Conservation (phyloP, 805 yeast species). For the Yarrowia sp. region DNA sequence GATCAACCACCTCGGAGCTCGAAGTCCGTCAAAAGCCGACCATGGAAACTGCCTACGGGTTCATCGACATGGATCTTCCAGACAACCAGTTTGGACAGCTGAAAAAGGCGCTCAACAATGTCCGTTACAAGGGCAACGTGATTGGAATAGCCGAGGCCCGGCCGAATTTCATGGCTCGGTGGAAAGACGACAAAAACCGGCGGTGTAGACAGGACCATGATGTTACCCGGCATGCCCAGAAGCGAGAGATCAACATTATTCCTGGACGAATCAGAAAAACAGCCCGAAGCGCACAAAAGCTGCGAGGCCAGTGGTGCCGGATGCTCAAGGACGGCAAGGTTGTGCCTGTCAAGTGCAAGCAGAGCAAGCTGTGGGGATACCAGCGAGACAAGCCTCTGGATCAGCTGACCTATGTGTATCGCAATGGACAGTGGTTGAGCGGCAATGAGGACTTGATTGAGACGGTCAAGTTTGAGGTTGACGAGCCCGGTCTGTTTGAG, state of each 20-base stretch:
- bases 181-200: slow-evolving; percentile 52
- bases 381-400: slow-evolving; percentile 68
- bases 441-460: slow-evolving; percentile 83
- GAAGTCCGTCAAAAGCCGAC: slow-evolving; percentile 64
- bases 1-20: slow-evolving; percentile 57
- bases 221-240: slow-evolving; percentile 44
- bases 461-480: slow-evolving; percentile 48
- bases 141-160: slow-evolving; percentile 69
- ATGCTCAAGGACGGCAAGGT: slow-evolving; percentile 59
- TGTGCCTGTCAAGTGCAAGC: slow-evolving; percentile 63
- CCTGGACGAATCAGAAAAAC: slow-evolving; percentile 69
- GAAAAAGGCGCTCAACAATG: slow-evolving; percentile 67
- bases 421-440: slow-evolving; percentile 76
- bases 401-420: slow-evolving; percentile 69
- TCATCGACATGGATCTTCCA: slow-evolving; percentile 63
- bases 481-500: slow-evolving; percentile 41
- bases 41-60: slow-evolving; percentile 67
- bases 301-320: slow-evolving; percentile 67
- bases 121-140: slow-evolving; percentile 75
- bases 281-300: slow-evolving; percentile 55
- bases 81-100: slow-evolving; percentile 58
- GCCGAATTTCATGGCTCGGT: slow-evolving; percentile 62
- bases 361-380: slow-evolving; percentile 90
- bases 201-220: slow-evolving; percentile 43
- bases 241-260: slow-evolving; percentile 51